These are phyloP conservation scores for Neurospora sp. DNA, from an alignment of 495 filamentous ascomycete genomes.

Conservation along the genomic window DNA sequence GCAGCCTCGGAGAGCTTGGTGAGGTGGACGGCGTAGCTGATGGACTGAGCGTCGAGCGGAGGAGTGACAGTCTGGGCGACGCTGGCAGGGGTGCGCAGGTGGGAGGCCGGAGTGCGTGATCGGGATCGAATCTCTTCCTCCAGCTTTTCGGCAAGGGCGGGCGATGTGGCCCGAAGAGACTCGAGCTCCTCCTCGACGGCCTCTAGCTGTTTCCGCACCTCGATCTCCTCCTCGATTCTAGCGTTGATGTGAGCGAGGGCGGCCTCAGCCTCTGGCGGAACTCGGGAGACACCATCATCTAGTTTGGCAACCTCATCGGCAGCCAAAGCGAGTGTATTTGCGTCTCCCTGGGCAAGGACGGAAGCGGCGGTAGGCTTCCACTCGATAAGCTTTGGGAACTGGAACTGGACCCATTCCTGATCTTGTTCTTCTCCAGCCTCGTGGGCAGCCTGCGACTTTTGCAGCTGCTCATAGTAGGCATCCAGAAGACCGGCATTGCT, in stretches of 20 bases:
- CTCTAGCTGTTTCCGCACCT: conserved; percentile 34
- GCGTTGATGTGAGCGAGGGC: conserved; percentile 41
- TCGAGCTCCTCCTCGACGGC: conserved; percentile 35
- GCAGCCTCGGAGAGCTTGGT: conserved; percentile 54
- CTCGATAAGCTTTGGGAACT: conserved; percentile 75
- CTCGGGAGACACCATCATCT: conserved; percentile 6
- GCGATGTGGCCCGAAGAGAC: conserved; percentile 26
- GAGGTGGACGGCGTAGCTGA: conserved; percentile 64
- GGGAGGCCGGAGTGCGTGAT: conserved; percentile 27
- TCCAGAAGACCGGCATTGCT: conserved; percentile 49
- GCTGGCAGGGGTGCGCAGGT: conserved; percentile 29
- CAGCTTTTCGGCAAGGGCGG: conserved; percentile 25
- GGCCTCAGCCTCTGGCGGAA: conserved; percentile 27
- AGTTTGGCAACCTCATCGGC: conserved; percentile 10
- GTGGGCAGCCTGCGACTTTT: conserved; percentile 58
- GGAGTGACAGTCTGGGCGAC: conserved; percentile 34
- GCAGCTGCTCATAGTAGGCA: conserved; percentile 83
- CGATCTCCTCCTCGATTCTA: conserved; percentile 38
- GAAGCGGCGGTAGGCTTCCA: conserved; percentile 58
- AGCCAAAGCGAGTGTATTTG: conserved; percentile 29
- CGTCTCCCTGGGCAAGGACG: conserved; percentile 41
- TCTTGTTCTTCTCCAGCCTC: conserved; percentile 48
- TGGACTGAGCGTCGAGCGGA: conserved; percentile 46
- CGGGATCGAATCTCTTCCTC: conserved; percentile 31
- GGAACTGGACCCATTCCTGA: conserved; percentile 83